Conservation (phyloP, 805 yeast genomes). For the Wickerhamiella cacticola region DNA sequence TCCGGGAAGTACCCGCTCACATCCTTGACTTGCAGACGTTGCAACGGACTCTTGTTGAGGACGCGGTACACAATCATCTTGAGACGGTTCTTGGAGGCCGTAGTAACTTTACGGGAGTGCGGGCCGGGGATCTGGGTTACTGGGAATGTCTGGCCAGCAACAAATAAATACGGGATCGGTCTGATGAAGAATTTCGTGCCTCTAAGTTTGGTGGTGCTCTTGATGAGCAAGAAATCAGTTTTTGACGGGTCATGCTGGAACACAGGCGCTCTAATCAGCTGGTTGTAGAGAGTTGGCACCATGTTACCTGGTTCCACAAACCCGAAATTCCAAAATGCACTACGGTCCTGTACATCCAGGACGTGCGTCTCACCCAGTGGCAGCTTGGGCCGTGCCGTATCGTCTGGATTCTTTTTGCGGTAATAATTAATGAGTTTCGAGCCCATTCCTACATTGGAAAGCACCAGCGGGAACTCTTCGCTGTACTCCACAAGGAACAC, state of each 20-base stretch:
- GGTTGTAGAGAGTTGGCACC: slow-evolving; percentile 87
- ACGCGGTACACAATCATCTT: slow-evolving; percentile 90
- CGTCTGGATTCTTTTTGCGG: slow-evolving; percentile 70
- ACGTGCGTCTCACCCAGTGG: slow-evolving; percentile 92
- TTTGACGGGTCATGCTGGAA: slow-evolving; percentile 67
- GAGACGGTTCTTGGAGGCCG: slow-evolving; percentile 78
- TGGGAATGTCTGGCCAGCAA: slow-evolving; percentile 87
- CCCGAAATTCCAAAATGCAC: slow-evolving; percentile 98
- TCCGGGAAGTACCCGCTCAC: slow-evolving; percentile 90
- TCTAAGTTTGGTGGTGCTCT: slow-evolving; percentile 59
- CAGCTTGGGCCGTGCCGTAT: slow-evolving; percentile 73
- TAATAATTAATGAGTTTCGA: slow-evolving; percentile 86
- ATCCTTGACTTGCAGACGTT: slow-evolving; percentile 72
- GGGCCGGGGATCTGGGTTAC: slow-evolving; percentile 96
- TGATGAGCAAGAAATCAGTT: slow-evolving; percentile 72
- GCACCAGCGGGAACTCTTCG: slow-evolving; percentile 72
- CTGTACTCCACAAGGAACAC: slow-evolving; percentile 75
- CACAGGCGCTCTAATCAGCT: slow-evolving; percentile 84
- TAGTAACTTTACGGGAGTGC: slow-evolving; percentile 88
- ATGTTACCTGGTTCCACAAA: slow-evolving; percentile 88
- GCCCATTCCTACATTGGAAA: slow-evolving; percentile 92
- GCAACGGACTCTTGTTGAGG: slow-evolving; percentile 58
- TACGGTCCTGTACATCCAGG: slow-evolving; percentile 87
- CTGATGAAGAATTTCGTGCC: slow-evolving; percentile 60
- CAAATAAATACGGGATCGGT: slow-evolving; percentile 57